These are phyloP conservation scores for Pyrrhoderma lamaoense DNA, from an alignment of 1,284 basidiomycete species.

Conservation along the genomic window DNA sequence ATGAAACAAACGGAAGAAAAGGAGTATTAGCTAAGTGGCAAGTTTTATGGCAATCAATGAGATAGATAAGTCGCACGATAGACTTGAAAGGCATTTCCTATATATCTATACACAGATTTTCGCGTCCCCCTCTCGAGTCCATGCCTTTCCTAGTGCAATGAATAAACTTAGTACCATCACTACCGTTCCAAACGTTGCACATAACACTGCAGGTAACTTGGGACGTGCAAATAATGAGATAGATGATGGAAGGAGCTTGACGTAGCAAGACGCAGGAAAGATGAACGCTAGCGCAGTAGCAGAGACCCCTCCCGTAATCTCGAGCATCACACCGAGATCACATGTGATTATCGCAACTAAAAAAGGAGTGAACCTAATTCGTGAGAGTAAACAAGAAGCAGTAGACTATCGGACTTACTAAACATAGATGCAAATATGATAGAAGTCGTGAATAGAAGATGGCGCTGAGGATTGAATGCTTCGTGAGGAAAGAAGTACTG, in stretches of 20 bases:
- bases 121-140: conserved; percentile 61
- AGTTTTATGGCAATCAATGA: too few species aligned
- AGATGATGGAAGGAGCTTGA: conserved; percentile 58
- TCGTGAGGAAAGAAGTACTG: conserved; percentile 89
- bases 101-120: conserved; percentile 52
- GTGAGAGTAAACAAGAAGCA: conserved; percentile 4
- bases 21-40: too few species aligned
- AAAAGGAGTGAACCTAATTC: conserved; percentile 7
- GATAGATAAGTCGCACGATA: too few species aligned
- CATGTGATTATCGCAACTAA: conserved; percentile 88
- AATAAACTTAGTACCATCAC: conserved; percentile 78
- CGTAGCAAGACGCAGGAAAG: conserved; percentile 84
- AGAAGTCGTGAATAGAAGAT: conserved; percentile 85
- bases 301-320: conserved; percentile 92
- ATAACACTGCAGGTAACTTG: conserved; percentile 70
- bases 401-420: conserved; percentile 45
- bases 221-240: conserved; percentile 58
- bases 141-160: conserved; percentile 69
- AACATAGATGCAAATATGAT: conserved; percentile 82
- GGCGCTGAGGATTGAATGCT: conserved; percentile 72
- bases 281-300: conserved; percentile 95
- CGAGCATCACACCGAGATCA: conserved; percentile 95
- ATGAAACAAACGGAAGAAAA: too few species aligned
- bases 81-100: too few species aligned
- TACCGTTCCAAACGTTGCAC: conserved; percentile 66